These are phyloP conservation scores for Cymbidium sinense DNA, from an alignment of 106 monocot species.

Conservation along the genomic window DNA sequence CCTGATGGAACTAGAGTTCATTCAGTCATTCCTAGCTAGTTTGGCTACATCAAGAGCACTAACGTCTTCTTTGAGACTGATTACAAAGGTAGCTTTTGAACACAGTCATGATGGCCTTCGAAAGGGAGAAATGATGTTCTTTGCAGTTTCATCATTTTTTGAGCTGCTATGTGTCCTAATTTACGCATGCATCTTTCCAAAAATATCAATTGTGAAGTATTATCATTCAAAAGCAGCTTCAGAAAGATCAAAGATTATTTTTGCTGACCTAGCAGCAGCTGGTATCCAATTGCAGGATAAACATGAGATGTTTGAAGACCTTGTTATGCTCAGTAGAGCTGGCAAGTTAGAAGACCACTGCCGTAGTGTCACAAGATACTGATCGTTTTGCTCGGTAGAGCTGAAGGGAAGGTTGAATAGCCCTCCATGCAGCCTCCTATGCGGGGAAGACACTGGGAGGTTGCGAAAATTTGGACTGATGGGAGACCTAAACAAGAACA, in stretches of 20 bases:
- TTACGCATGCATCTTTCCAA: conserved; percentile 83
- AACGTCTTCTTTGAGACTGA: conserved; percentile 50
- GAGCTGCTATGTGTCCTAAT: conserved; percentile 76
- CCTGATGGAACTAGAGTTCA: conserved; percentile 56
- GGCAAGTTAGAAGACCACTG: too few relatives aligned
- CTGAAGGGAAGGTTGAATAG: too few relatives aligned
- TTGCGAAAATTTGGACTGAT: too few relatives aligned
- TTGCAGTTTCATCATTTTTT: conserved; percentile 48
- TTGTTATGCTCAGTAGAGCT: too few relatives aligned
- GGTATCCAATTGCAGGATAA: conserved; percentile 28
- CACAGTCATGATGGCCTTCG: conserved; percentile 48
- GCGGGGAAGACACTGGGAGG: too few relatives aligned
- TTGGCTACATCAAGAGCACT: conserved; percentile 52
- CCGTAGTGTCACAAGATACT: too few relatives aligned
- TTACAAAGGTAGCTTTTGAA: conserved; percentile 52
- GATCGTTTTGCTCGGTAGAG: too few relatives aligned
- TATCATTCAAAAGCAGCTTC: too few relatives aligned
- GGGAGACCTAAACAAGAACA: too few relatives aligned
- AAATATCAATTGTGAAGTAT: conserved; percentile 64
- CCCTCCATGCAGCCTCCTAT: too few relatives aligned
- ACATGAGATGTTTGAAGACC: too few relatives aligned
- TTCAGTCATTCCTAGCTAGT: conserved; percentile 56
- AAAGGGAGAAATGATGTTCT: conserved; percentile 57
- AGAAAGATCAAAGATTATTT: conserved; percentile 67
- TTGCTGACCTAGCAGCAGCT: conserved; percentile 69